Evolutionary conservation across 2,329 filamentous ascomycete genomes (phyloP), one percentile per base, ranked within the genome.

Genomic region (Plenodomus biglobosus): DNA sequence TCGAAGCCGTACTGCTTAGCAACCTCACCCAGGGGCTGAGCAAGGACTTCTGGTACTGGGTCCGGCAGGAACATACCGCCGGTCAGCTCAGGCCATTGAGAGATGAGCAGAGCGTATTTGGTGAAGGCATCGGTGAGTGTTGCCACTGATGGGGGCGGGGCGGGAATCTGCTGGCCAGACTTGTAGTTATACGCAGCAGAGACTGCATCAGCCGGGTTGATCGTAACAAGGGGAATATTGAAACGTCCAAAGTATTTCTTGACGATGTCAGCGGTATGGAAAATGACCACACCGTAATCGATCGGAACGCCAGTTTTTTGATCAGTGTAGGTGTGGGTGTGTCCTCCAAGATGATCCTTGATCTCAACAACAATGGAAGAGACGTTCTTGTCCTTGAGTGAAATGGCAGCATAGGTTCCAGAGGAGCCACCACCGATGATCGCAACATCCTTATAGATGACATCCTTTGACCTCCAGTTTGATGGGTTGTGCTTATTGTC

Each of bases 21-120:
- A 44, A 80, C 81, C 4, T 79, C 65, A 17, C 75, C 72, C 44
- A 78, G 81, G 2, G 77, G 72, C 15, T 80, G 59, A n/a, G 77
- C 60, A 1, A 82, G 65, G 40, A 79, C 78, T 22, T 74, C 70
- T 0, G 77, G 77, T 0, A 79, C 69, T 2, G 73, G 72, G 13
- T 67, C 58, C 0, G 78, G 73, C 0, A 79, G 66, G 16, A 77
- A 74, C 48, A 77, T 78, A 8, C 77, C 77, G 1, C 40, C 45
- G 2, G 65, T 56, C 0, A 61, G 39, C n/a, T 53, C 27, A 2
- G 60, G 53, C 13, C 53, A 57, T 39, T 39, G 40, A 10, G 53
- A 45, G 1, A 72, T 45, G 35, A 70, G 55, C 6, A 44, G 58
- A 0, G 43, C 50, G 47, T 72, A 72, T 13, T 52, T 44, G 7